Conservation (phyloP, 2,329 filamentous ascomycete genomes). For the Paraphoma sp. region DNA sequence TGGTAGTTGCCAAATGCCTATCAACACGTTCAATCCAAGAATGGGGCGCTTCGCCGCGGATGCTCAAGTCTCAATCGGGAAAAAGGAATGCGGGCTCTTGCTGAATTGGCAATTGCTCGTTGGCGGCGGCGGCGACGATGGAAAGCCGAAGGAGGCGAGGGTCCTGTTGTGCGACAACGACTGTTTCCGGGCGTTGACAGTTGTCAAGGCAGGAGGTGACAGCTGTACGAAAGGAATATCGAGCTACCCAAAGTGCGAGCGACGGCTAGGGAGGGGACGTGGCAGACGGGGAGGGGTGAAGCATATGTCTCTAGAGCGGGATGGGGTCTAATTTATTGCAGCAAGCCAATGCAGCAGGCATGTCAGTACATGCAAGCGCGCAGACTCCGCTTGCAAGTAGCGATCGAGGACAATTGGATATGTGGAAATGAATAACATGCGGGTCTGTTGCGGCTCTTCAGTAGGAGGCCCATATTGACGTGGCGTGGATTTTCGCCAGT, state of each 20-base stretch:
- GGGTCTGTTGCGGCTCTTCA: conserved; percentile 53
- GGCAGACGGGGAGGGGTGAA: conserved; percentile 41
- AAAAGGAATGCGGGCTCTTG: conserved; percentile 29
- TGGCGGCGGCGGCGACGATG: conserved; percentile 40
- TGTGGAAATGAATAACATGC: conserved; percentile 48
- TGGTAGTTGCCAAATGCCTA: conserved; percentile 17
- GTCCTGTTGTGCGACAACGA: conserved; percentile 46
- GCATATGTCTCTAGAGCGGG: conserved; percentile 48
- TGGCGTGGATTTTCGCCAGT: conserved; percentile 87
- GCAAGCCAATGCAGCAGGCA: conserved; percentile 48
- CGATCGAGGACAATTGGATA: conserved; percentile 55
- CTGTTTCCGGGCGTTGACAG: conserved; percentile 38
- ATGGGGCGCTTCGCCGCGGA: conserved; percentile 37
- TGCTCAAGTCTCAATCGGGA: conserved; percentile 30
- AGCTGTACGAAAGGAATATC: conserved; percentile 41
- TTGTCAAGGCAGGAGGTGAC: conserved; percentile 46
- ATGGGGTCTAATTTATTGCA: conserved; percentile 51
- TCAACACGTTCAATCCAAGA: conserved; percentile 26
- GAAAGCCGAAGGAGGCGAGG: conserved; percentile 39
- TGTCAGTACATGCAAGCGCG: conserved; percentile 45
- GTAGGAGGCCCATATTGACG: conserved; percentile 69
- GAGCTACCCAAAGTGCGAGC: conserved; percentile 39
- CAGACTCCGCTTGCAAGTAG: conserved; percentile 58
- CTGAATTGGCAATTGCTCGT: conserved; percentile 44
- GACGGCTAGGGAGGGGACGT: conserved; percentile 45